Conservation (phyloP, 176 grass and related monocot species). For the Paspalum notatum region DNA sequence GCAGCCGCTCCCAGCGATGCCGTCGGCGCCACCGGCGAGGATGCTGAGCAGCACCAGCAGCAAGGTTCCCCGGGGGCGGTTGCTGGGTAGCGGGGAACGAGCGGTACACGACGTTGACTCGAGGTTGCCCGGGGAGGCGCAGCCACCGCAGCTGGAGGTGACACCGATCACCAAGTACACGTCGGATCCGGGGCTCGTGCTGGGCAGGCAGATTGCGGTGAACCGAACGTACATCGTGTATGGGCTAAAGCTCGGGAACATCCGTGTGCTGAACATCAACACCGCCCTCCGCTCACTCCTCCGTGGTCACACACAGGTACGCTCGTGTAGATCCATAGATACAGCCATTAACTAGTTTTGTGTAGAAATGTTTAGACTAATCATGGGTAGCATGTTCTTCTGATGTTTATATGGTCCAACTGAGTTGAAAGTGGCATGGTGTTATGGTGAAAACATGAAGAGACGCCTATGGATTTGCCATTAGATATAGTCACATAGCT, state of each 20-base stretch:
- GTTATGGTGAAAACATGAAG: conserved; percentile 3
- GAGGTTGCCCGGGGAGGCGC: conserved; percentile 79
- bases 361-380: conserved; percentile 17
- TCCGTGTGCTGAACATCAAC: conserved; percentile 94
- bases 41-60: conserved; percentile 80
- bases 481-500: not conserved
- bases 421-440: not conserved
- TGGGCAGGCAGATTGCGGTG: conserved; percentile 93
- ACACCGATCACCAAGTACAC: conserved; percentile 99
- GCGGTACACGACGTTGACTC: conserved; percentile 87
- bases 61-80: conserved; percentile 85
- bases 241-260: conserved; percentile 87
- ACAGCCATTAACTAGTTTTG: not conserved
- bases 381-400: not conserved
- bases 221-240: conserved; percentile 95
- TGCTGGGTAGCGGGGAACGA: conserved; percentile 65
- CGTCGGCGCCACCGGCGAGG: conserved; percentile 67
- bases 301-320: conserved; percentile 91
- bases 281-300: conserved; percentile 95
- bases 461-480: not conserved
- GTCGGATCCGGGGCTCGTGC: conserved; percentile 91
- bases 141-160: conserved; percentile 94
- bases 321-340: not conserved
- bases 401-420: conserved; percentile 16
- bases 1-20: conserved; percentile 58